Percentiles rank a stretch among this genome's conserved stretches.
phyloP scores from a whole-genome alignment of 108 stramenopile species.

The Skeletonema menzelii region DNA sequence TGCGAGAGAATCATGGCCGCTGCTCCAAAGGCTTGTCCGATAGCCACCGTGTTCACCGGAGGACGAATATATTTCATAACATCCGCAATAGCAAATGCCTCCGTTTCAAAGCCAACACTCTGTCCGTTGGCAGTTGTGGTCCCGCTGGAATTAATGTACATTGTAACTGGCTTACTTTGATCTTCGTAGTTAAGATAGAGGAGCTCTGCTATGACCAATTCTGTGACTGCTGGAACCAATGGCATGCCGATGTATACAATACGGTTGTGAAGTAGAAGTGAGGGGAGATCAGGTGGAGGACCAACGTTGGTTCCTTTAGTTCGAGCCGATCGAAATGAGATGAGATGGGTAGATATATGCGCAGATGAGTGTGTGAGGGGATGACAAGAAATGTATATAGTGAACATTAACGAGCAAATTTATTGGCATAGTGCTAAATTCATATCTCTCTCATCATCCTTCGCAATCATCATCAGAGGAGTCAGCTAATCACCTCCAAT shows the following conservation, averaged over 20 bases:
- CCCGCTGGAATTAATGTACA: slow-evolving; percentile 98
- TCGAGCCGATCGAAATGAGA: not conserved
- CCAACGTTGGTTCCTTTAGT: slow-evolving; percentile 82
- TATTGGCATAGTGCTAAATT: too few relatives aligned
- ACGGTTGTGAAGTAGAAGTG: slow-evolving; percentile 95
- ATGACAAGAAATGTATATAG: not conserved
- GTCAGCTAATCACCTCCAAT: not conserved
- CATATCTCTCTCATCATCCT: not conserved
- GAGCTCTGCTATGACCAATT: slow-evolving; percentile 95
- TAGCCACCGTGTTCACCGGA: slow-evolving; percentile 93
- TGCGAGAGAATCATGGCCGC: slow-evolving; percentile 96
- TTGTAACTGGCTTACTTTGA: slow-evolving; percentile 86
- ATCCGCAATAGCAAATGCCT: slow-evolving; percentile 98
- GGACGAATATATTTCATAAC: slow-evolving; percentile 97
- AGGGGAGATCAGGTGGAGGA: slow-evolving; percentile 98
- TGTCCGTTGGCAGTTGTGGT: slow-evolving; percentile 91
- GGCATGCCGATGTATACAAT: slow-evolving; percentile 99
- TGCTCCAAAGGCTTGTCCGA: slow-evolving; percentile 97
- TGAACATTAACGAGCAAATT: not conserved
- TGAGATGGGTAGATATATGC: not conserved
- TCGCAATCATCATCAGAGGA: not conserved
- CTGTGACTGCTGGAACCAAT: slow-evolving; percentile 95
- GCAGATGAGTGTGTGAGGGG: not conserved
- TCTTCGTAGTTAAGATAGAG: slow-evolving; percentile 95
- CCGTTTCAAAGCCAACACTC: slow-evolving; percentile 95